phyloP scores from a whole-genome alignment of 768 basidiomycete species.

The Tricholoma sp. region DNA sequence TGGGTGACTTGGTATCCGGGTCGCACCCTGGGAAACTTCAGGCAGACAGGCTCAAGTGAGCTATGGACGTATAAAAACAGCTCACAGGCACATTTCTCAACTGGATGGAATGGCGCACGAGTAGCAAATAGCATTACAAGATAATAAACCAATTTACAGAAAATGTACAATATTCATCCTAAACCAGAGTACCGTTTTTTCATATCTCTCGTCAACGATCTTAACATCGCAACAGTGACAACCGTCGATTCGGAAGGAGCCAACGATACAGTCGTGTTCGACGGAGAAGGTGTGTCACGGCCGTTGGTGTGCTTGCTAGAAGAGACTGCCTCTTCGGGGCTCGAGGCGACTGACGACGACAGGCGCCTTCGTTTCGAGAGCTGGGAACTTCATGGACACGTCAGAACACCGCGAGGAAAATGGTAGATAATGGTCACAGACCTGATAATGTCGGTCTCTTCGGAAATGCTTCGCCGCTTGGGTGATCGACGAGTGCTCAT shows the following conservation, averaged over 20 bases:
- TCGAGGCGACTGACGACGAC: slow-evolving; percentile 24
- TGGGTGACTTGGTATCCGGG: too few relatives aligned
- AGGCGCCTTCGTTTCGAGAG: slow-evolving; percentile 40
- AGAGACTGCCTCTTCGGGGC: slow-evolving; percentile 26
- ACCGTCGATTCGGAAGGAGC: slow-evolving; percentile 24
- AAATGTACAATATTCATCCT: not conserved
- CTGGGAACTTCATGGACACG: slow-evolving; percentile 12
- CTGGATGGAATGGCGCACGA: too few relatives aligned
- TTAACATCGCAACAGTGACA: slow-evolving; percentile 64
- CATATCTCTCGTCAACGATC: slow-evolving; percentile 50
- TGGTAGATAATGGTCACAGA: slow-evolving; percentile 17
- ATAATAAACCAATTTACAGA: slow-evolving; percentile 1
- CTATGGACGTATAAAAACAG: too few relatives aligned
- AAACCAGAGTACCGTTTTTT: slow-evolving; percentile 39
- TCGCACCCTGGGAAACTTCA: too few relatives aligned
- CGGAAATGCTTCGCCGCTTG: slow-evolving; percentile 41
- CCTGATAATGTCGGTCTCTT: slow-evolving; percentile 35
- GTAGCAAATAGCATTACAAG: not conserved
- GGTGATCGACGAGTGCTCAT: slow-evolving; percentile 38
- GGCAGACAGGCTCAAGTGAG: too few relatives aligned
- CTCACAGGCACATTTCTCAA: too few relatives aligned
- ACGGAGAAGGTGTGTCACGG: slow-evolving; percentile 40
- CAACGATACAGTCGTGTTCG: slow-evolving; percentile 37
- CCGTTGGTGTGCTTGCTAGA: slow-evolving; percentile 32
- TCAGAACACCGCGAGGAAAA: slow-evolving; percentile 1